A percentile compares a stretch with the other conserved stretches of the same genome.
Conservation (phyloP, 2,329 filamentous ascomycete species). For the Trichoderma lentiforme region DNA sequence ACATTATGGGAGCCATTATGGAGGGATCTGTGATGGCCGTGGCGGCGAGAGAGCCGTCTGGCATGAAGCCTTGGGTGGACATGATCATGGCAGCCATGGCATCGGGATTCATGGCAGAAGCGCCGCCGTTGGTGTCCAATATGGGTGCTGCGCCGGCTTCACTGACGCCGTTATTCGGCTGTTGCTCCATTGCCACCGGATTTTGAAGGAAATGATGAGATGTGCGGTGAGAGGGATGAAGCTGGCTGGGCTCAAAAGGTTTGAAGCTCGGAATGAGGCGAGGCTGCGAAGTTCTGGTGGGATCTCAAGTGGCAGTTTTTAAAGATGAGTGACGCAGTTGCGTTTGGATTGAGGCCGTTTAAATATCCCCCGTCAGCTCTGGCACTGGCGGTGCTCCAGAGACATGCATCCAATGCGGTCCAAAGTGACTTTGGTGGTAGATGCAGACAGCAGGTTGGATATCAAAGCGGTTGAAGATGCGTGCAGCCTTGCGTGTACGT, state of each 20-base stretch:
- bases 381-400: neutral
- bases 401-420: neutral
- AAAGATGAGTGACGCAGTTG: neutral
- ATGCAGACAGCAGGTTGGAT: neutral
- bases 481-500: conserved; percentile 6
- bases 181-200: conserved; percentile 14
- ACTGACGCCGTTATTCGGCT: conserved; percentile 11
- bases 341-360: too few relatives aligned
- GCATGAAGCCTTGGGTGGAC: conserved; percentile 25
- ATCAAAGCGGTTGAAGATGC: neutral
- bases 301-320: neutral
- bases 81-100: conserved; percentile 12
- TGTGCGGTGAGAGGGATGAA: neutral
- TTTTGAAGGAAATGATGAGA: neutral
- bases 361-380: neutral
- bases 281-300: conserved; percentile 11
- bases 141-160: conserved; percentile 1
- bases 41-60: conserved; percentile 26
- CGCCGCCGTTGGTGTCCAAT: conserved; percentile 11
- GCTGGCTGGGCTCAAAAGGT: neutral
- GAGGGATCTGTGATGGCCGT: conserved; percentile 27
- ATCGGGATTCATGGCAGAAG: conserved; percentile 8
- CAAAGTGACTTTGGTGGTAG: neutral
- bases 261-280: neutral
- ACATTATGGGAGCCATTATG: conserved; percentile 32